Base-by-base conservation (phyloP, 75 land plant genomes). In the Sequoia sempervirens region DNA sequence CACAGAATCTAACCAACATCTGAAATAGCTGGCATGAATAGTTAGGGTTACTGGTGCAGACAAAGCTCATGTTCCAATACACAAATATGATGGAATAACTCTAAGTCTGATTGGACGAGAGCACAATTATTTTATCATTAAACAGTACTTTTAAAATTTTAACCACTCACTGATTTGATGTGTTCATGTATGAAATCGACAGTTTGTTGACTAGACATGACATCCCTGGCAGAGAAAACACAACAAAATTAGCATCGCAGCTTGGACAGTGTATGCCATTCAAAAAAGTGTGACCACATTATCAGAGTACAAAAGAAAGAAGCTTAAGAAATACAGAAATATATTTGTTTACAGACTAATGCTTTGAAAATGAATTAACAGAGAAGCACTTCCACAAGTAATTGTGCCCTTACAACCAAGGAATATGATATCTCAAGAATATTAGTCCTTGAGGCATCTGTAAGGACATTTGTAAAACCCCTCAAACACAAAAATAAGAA, bases 121-220 rank as follows among this genome's bases (percentile, higher is more conserved):
- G 32, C 28, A 45, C 4, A 78, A 3, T 11, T 45, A 78, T 45
- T 43, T 12, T n/a, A 30, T 8, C 50, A 45, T 4, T 56, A 53
- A 32, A 58, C 17, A 47, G 9, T 75, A 23, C 2, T 75, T 75
- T 75, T 2, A 13, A 13, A 26, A 61, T 61, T 61, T 23, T 61
- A 61, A 78, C 26, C 46, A 78, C 80, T 78, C 46, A 78, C 80
- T 7, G 46, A 43, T 43, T 45, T n/a, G 41, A 88, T 83, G 36
- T 83, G 84, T 72, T 85, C 81, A 73, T 78, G 88, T 26, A 88
- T 83, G 47, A 88, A 88, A 84, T 88, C 75, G 34, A 88, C 90
- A 40, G 82, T 85, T 13, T 66, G 85, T 84, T 88, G 90, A 81
- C 90, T 88, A 18, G 89, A 66, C 90, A 87, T 87, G 30, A 87